Evolutionary conservation across 441 rosid species (phyloP).

Genomic region (Arabidopsis hybrid): DNA sequence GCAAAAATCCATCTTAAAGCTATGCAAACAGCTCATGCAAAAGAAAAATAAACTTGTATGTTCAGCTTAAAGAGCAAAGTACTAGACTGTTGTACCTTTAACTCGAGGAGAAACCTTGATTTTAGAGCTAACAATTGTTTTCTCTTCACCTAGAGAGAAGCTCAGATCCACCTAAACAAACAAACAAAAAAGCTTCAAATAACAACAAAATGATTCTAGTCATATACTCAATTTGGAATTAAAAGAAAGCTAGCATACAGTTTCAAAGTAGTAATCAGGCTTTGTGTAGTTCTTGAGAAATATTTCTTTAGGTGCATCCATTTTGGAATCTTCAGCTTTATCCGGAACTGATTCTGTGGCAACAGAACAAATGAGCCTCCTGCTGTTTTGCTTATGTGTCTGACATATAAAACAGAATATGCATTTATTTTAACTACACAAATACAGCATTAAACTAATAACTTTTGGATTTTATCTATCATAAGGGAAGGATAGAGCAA

Average conservation of each 20-base stretch:
- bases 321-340: constrained; percentile 67
- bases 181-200: constrained; percentile 20
- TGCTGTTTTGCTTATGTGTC: constrained; percentile 58
- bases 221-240: not conserved
- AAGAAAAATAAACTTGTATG: not conserved
- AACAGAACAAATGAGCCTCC: constrained; percentile 77
- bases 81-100: constrained; percentile 62
- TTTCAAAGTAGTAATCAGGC: constrained; percentile 92
- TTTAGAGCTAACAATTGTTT: constrained; percentile 86
- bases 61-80: constrained; percentile 2
- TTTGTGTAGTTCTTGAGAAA: constrained; percentile 91
- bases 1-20: not conserved
- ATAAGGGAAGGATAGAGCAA: constrained; percentile 23
- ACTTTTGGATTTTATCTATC: not conserved
- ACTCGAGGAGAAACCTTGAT: constrained; percentile 76
- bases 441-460: not conserved
- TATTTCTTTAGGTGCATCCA: constrained; percentile 89
- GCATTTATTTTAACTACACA: constrained; percentile 14
- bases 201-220: constrained; percentile 20
- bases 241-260: constrained; percentile 51
- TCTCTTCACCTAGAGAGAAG: constrained; percentile 91
- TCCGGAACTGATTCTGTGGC: constrained; percentile 74
- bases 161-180: constrained; percentile 76
- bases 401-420: constrained; percentile 43
- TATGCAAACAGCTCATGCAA: not conserved